Conservation (phyloP, 2,329 filamentous ascomycete species). For the Verticillium nonalfalfae region DNA sequence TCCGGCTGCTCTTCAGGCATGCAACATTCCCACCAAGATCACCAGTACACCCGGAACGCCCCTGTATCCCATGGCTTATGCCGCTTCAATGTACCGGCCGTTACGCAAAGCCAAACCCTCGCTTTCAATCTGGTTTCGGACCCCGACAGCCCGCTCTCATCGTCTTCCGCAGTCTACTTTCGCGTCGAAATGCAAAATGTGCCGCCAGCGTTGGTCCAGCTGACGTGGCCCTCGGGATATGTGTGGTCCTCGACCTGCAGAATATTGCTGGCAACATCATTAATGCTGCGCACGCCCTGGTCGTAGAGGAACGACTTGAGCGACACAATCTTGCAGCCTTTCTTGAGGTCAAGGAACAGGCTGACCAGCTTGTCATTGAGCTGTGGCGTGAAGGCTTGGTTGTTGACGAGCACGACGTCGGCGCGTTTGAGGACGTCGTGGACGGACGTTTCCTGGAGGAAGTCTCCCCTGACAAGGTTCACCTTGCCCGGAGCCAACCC, state of each 20-base stretch:
- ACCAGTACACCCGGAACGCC: constrained; percentile 1
- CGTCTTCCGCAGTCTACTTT: constrained; percentile 35
- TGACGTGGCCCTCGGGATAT: constrained; percentile 69
- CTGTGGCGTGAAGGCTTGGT: constrained; percentile 86
- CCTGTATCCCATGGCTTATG: constrained; percentile 4
- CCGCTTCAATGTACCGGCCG: not conserved
- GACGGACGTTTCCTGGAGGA: constrained; percentile 67
- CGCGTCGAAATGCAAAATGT: constrained; percentile 85
- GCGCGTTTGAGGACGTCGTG: constrained; percentile 70
- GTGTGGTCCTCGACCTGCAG: constrained; percentile 64
- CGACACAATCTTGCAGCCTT: constrained; percentile 83
- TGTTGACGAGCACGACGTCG: constrained; percentile 96
- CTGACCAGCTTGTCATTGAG: constrained; percentile 80
- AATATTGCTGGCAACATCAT: constrained; percentile 74
- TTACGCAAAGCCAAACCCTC: not conserved
- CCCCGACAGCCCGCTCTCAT: constrained; percentile 3
- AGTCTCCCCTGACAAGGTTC: constrained; percentile 77
- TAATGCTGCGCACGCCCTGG: constrained; percentile 71
- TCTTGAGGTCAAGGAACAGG: constrained; percentile 90
- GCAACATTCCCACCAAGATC: constrained; percentile 8
- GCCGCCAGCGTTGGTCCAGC: constrained; percentile 82
- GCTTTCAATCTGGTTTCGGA: not conserved
- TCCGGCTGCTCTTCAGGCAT: constrained; percentile 10
- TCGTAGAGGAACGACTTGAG: constrained; percentile 86
- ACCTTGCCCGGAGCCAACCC: constrained; percentile 74